Evolutionary conservation across 345 rosid genomes (phyloP), one percentile per base, ranked within the genome.

Genomic region (Hirschfeldia incana): DNA sequence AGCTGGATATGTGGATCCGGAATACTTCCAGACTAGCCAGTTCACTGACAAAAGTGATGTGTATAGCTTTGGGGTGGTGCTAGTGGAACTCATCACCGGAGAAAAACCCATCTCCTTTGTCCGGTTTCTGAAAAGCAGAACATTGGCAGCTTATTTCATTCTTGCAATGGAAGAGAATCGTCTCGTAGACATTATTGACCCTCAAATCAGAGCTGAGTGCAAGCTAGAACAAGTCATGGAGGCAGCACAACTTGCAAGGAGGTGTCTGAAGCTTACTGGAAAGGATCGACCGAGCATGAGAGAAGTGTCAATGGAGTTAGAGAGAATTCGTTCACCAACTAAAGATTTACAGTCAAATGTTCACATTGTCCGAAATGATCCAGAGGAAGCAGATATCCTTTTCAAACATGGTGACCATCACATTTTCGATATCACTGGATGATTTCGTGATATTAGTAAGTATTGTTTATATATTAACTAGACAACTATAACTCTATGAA

Each of bases 371-470:
- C 26, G n/a, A 49, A 12, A 37, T 13, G 26, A 37, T 0, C 9
- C 11, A 21, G 69, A 69, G 13, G 73, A 69, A n/a, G 34, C 9
- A 29, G 42, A 6, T 49, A 28, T 49, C 60, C 60, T 68, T 21
- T 58, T 44, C 71, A 44, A 8, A 69, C 72, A 69, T 68, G 72
- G 72, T 68, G 37, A 68, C 30, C 69, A 64, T 51, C 58, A 39
- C 4, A 39, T 46, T 39, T 39, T 39, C 46, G 12, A 39, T 39
- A 39, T 39, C 13, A 39, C 13, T 39, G 46, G 46, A 39, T 39
- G 46, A 10, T 39, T 39, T 39, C 46, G 46, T 39, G 53, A 46
- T 46, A 46, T 42, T 46, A 13, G 0, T 46, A 46, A 11, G 53
- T 46, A 46, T 46, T 46, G 15, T 46, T 12, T 39, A 39, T 21